Percentiles rank a stretch among this genome's conserved stretches.
These are phyloP conservation scores for Neurospora sp. DNA, from an alignment of 2,329 filamentous ascomycete genomes.

Conservation along the genomic window DNA sequence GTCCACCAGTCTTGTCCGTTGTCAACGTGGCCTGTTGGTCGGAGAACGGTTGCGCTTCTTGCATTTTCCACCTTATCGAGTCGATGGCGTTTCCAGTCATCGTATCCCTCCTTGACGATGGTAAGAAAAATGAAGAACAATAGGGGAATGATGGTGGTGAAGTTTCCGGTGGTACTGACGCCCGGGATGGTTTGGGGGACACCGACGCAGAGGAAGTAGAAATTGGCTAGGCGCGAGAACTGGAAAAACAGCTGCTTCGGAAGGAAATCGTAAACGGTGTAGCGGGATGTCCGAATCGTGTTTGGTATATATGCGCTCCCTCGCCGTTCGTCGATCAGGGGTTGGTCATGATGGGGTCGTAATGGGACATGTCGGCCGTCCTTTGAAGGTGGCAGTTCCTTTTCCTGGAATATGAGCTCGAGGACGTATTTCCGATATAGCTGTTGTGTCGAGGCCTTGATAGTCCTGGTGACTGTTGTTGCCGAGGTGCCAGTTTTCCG, in stretches of 20 bases:
- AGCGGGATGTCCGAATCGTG: conserved; percentile 71
- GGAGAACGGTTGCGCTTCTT: conserved; percentile 35
- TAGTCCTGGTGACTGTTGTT: neutral
- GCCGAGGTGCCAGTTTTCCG: neutral
- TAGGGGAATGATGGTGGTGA: conserved; percentile 63
- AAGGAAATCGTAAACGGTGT: conserved; percentile 75
- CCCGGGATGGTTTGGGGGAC: conserved; percentile 75
- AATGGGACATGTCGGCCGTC: conserved; percentile 12
- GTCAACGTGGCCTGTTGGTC: conserved; percentile 22
- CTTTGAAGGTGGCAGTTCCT: conserved; percentile 10
- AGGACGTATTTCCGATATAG: conserved; percentile 31
- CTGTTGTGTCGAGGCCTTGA: neutral
- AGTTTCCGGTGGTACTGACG: conserved; percentile 64
- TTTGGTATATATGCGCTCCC: conserved; percentile 42
- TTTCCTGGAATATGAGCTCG: conserved; percentile 25
- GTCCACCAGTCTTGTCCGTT: neutral
- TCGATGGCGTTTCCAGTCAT: conserved; percentile 70
- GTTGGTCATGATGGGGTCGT: conserved; percentile 12
- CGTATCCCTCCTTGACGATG: conserved; percentile 77
- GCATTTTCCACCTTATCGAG: conserved; percentile 75
- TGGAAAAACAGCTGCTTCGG: conserved; percentile 79
- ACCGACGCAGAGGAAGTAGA: conserved; percentile 76
- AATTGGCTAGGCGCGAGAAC: conserved; percentile 78
- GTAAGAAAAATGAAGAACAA: conserved; percentile 70
- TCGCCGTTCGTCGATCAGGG: conserved; percentile 39